Conservation (phyloP, 2,329 filamentous ascomycete genomes). For the Lizonia empirigonia region DNA sequence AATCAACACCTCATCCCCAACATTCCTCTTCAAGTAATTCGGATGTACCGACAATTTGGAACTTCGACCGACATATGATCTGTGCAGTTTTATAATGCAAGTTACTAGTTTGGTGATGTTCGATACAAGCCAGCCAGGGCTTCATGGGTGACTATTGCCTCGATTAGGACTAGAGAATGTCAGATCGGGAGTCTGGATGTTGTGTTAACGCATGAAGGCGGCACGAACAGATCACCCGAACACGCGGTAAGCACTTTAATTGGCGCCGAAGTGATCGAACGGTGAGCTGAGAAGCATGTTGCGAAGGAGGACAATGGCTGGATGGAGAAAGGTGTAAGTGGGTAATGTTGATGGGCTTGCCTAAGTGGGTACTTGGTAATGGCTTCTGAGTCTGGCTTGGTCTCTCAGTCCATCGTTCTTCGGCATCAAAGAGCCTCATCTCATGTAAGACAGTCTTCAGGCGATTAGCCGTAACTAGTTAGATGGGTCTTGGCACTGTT, state of each 20-base stretch:
- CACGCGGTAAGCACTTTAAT: neutral
- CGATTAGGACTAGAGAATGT: neutral
- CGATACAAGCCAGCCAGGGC: neutral
- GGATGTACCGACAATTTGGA: neutral
- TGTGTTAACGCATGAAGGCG: slow-evolving; percentile 1
- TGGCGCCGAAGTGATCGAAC: neutral
- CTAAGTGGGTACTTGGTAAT: neutral
- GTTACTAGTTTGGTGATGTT: neutral
- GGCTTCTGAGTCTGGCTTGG: too few species aligned
- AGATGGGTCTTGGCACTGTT: neutral
- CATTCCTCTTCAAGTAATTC: slow-evolving; percentile 21
- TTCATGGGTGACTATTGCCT: slow-evolving; percentile 11
- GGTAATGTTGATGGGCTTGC: neutral
- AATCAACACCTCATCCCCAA: slow-evolving; percentile 22
- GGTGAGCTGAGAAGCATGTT: neutral
- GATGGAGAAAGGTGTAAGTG: neutral
- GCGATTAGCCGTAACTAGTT: neutral
- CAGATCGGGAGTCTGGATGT: neutral
- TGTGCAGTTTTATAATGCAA: neutral
- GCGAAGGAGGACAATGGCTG: neutral
- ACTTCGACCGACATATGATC: neutral
- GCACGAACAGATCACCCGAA: slow-evolving; percentile 1
- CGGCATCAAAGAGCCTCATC: neutral
- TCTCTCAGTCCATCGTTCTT: too few species aligned
- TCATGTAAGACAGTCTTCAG: neutral